Evolutionary conservation across 768 basidiomycete species (phyloP).

Genomic region (Amanita rubescens): DNA sequence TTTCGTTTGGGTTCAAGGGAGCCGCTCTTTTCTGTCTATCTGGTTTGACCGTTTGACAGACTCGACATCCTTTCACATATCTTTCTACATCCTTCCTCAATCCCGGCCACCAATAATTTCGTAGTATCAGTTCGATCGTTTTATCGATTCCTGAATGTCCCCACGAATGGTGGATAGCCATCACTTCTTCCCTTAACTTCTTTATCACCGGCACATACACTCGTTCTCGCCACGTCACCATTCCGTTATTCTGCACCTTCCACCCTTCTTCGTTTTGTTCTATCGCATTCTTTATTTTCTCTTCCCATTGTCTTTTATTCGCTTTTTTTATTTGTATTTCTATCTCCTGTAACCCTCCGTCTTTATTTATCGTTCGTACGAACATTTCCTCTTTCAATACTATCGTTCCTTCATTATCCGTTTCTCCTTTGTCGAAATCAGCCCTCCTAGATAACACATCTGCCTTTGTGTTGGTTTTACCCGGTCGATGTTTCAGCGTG

Average conservation of each 20-base stretch:
- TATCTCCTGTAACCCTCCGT: too few species aligned
- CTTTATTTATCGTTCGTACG: background rate
- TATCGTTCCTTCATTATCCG: slow-evolving; percentile 14
- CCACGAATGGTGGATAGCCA: background rate
- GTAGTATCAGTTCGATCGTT: too few species aligned
- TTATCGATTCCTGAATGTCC: background rate
- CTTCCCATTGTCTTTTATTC: too few species aligned
- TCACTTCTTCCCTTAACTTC: background rate
- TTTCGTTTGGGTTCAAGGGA: background rate
- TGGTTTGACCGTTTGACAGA: background rate
- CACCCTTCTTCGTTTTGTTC: too few species aligned
- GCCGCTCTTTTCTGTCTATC: background rate
- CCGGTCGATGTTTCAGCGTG: slow-evolving; percentile 23
- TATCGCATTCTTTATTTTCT: too few species aligned
- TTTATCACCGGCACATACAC: background rate
- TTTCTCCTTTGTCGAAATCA: slow-evolving; percentile 16
- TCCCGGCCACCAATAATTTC: too few species aligned
- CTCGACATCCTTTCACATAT: background rate
- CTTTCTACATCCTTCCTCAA: background rate
- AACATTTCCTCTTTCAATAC: slow-evolving; percentile 10
- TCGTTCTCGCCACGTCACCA: background rate
- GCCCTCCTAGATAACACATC: slow-evolving; percentile 21
- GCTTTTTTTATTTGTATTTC: too few species aligned
- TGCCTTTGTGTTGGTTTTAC: slow-evolving; percentile 14
- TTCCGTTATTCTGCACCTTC: too few species aligned